Conservation (phyloP, 108 stramenopile genomes). For the Mediolabrus comicus region DNA sequence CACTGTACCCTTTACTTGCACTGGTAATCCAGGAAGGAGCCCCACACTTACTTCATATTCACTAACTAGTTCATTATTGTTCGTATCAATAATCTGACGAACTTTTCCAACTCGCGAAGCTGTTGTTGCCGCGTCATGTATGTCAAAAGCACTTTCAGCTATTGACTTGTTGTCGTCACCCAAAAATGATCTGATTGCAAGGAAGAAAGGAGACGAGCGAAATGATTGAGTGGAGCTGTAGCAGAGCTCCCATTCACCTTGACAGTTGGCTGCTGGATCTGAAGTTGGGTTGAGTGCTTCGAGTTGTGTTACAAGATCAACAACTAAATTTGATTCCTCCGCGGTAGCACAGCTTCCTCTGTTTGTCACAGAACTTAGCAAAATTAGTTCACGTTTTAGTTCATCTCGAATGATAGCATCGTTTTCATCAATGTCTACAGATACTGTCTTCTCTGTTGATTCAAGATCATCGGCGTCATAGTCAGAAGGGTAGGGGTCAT, state of each 20-base stretch:
- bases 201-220: slow-evolving; percentile 81
- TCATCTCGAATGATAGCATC: slow-evolving; percentile 75
- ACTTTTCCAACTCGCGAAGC: slow-evolving; percentile 73
- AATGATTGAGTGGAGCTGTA: slow-evolving; percentile 81
- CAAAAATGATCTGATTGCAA: slow-evolving; percentile 57
- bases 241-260: slow-evolving; percentile 84
- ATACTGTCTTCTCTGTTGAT: slow-evolving; percentile 43
- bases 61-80: slow-evolving; percentile 50
- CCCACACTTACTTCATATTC: slow-evolving; percentile 83
- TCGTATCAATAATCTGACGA: slow-evolving; percentile 60
- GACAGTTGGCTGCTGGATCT: slow-evolving; percentile 63
- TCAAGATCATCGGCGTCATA: slow-evolving; percentile 49
- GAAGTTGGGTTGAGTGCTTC: slow-evolving; percentile 79
- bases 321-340: slow-evolving; percentile 69
- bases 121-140: slow-evolving; percentile 77
- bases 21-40: slow-evolving; percentile 68
- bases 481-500: slow-evolving; percentile 43
- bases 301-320: slow-evolving; percentile 76
- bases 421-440: slow-evolving; percentile 69
- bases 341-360: slow-evolving; percentile 63
- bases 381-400: slow-evolving; percentile 76
- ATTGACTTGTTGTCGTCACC: slow-evolving; percentile 65
- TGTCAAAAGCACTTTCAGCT: slow-evolving; percentile 69
- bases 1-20: slow-evolving; percentile 71
- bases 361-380: slow-evolving; percentile 76